These are phyloP conservation scores for Gigaspora rosea DNA, from an alignment of 192 early-diverging fungal genomes.

Conservation along the genomic window DNA sequence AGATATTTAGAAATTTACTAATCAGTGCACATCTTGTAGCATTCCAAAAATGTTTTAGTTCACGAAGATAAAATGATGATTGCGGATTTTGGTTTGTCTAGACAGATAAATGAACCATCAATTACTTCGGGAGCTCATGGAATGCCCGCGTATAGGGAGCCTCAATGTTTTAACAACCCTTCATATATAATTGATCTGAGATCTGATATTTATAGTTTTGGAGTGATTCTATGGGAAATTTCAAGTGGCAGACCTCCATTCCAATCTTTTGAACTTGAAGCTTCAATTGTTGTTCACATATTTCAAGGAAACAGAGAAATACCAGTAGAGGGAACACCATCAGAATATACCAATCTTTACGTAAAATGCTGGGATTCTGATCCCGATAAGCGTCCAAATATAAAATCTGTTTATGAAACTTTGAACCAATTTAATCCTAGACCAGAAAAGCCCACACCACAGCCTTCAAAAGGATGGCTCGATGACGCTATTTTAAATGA, in stretches of 20 bases:
- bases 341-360: conserved; percentile 36
- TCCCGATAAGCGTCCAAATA: conserved; percentile 35
- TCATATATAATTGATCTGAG: not conserved
- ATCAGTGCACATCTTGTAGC: not conserved
- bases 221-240: conserved; percentile 43
- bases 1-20: not conserved
- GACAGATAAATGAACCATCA: too few species aligned
- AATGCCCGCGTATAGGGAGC: not conserved
- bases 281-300: conserved; percentile 37
- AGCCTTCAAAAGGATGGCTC: too few species aligned
- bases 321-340: conserved; percentile 38
- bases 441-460: too few species aligned
- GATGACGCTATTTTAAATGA: too few species aligned
- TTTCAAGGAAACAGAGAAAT: conserved; percentile 43
- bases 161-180: not conserved
- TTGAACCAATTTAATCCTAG: not conserved
- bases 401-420: conserved; percentile 30
- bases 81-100: not conserved
- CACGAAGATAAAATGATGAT: conserved; percentile 1
- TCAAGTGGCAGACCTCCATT: conserved; percentile 38
- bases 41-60: conserved; percentile 17
- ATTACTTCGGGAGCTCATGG: not conserved
- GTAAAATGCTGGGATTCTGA: conserved; percentile 41
- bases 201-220: conserved; percentile 42
- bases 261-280: conserved; percentile 24